phyloP scores from a whole-genome alignment of 345 rosid species.

The Hibiscus trionum region DNA sequence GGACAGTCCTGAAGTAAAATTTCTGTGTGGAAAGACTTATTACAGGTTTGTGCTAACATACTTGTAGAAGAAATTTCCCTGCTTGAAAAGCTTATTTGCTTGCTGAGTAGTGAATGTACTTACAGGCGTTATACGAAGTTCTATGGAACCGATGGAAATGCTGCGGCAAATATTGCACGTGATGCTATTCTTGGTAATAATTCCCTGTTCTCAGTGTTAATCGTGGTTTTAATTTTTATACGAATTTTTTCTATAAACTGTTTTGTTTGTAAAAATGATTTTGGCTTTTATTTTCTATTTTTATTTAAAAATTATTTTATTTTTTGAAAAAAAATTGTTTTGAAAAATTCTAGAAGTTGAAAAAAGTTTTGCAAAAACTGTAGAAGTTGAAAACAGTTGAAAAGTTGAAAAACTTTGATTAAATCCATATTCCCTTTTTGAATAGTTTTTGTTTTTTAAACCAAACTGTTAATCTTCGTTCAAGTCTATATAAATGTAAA shows the following conservation, averaged over 20 bases:
- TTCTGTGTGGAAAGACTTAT: conserved; percentile 59
- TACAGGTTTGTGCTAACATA: conserved; percentile 34
- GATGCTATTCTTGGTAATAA: conserved; percentile 76
- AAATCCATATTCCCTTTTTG: no score
- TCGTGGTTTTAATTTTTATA: background rate
- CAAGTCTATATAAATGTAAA: no score
- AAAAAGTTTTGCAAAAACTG: no score
- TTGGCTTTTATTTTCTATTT: no score
- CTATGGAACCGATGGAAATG: conserved; percentile 60
- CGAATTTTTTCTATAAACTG: background rate
- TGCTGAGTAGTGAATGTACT: conserved; percentile 16
- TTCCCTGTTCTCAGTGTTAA: background rate
- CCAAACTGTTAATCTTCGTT: no score
- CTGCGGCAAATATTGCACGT: conserved; percentile 70
- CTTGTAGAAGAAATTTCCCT: background rate
- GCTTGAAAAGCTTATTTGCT: conserved; percentile 5
- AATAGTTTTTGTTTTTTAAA: no score
- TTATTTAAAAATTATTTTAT: no score
- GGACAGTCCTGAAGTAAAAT: conserved; percentile 86
- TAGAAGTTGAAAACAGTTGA: no score
- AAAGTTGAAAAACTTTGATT: no score
- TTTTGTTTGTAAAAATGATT: background rate
- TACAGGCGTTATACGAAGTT: conserved; percentile 84
- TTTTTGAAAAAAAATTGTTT: no score
- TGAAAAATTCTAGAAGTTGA: no score